Conservation (phyloP, 306 rosid species). For the Astragalus glycyphyllos region DNA sequence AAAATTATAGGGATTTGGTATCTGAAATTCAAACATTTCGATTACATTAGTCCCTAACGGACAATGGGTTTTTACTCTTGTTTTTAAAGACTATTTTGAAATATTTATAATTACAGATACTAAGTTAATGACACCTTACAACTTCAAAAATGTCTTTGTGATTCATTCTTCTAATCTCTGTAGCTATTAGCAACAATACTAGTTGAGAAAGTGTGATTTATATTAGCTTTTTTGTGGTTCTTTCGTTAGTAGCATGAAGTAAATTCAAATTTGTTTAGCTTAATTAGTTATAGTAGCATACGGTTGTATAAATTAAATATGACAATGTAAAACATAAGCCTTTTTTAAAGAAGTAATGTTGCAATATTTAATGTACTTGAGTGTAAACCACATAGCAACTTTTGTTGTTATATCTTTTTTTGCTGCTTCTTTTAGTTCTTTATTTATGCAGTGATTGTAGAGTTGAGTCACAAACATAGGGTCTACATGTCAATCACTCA, state of each 20-base stretch:
- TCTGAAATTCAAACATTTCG: no score
- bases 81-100: no score
- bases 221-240: conserved; percentile 11
- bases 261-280: not conserved
- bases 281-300: not conserved
- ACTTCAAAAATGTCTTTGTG: no score
- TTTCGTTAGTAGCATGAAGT: not conserved
- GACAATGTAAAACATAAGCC: conserved; percentile 22
- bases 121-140: not conserved
- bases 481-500: not conserved
- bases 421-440: conserved; percentile 19
- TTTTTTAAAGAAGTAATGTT: conserved; percentile 23
- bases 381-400: conserved; percentile 4
- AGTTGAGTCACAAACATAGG: conserved; percentile 16
- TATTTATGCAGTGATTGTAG: conserved; percentile 6
- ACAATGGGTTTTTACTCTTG: no score
- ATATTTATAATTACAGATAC: no score
- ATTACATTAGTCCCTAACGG: no score
- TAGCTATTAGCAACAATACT: conserved; percentile 3
- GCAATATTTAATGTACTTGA: not conserved
- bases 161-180: not conserved
- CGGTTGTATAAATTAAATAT: not conserved
- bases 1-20: no score
- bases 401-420: conserved; percentile 10
- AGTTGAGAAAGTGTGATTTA: conserved; percentile 29